Conservation (phyloP, 106 monocot genomes). For the Triglochin maritima region DNA sequence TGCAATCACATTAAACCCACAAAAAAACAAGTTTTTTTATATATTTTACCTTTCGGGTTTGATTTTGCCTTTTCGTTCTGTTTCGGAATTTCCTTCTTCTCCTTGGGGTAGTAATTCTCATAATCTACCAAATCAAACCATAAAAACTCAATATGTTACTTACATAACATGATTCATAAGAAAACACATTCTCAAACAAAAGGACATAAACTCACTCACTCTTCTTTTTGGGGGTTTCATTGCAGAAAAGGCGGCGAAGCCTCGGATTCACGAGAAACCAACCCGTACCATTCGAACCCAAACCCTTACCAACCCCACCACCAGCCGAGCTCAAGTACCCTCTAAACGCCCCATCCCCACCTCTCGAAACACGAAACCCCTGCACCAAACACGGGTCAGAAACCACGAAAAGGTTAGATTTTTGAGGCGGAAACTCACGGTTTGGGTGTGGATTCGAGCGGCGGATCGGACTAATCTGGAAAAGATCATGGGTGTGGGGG, state of each 20-base stretch:
- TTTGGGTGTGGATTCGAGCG: constrained; percentile 38
- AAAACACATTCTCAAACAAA: neutral
- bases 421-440: constrained; percentile 14
- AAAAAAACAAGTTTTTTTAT: neutral
- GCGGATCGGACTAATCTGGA: constrained; percentile 54
- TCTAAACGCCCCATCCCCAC: constrained; percentile 32
- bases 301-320: constrained; percentile 9
- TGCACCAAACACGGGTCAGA: neutral
- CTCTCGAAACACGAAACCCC: constrained; percentile 25
- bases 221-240: constrained; percentile 50
- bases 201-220: constrained; percentile 29
- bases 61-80: constrained; percentile 52
- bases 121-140: constrained; percentile 44
- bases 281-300: constrained; percentile 35
- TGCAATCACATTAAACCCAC: too few relatives aligned
- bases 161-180: neutral
- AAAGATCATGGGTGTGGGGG: constrained; percentile 40
- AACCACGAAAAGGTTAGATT: neutral
- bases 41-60: constrained; percentile 41
- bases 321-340: constrained; percentile 57
- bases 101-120: constrained; percentile 79
- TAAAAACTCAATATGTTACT: neutral
- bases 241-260: constrained; percentile 63
- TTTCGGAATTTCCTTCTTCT: constrained; percentile 64
- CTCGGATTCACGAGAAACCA: constrained; percentile 48